These are phyloP conservation scores for Boletus chippewaensis DNA, from an alignment of 1,284 basidiomycete genomes.

Conservation along the genomic window DNA sequence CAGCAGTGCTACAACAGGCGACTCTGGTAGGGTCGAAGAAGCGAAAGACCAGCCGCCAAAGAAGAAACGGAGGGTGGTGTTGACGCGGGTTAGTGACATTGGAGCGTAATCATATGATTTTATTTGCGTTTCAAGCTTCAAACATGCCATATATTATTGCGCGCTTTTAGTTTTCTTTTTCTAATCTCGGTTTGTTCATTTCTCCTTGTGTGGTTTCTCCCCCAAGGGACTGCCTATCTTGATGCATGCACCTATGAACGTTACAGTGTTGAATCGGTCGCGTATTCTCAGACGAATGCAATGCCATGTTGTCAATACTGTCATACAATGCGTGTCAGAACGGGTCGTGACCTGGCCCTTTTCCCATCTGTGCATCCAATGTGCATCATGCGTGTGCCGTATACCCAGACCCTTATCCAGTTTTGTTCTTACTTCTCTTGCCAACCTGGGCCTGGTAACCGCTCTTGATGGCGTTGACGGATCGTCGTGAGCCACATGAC, in stretches of 20 bases:
- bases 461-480: constrained; percentile 95
- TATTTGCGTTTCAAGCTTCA: constrained; percentile 6
- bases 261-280: constrained; percentile 12
- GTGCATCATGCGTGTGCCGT: not conserved
- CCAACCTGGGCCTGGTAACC: constrained; percentile 98
- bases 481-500: constrained; percentile 86
- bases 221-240: constrained; percentile 10
- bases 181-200: constrained; percentile 13
- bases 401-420: constrained; percentile 17
- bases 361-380: constrained; percentile 6
- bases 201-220: not conserved
- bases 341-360: not conserved
- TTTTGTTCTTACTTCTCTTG: constrained; percentile 62
- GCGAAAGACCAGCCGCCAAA: constrained; percentile 54
- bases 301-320: constrained; percentile 14
- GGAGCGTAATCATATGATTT: constrained; percentile 30
- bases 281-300: constrained; percentile 20
- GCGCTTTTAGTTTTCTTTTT: constrained; percentile 15
- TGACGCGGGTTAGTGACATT: constrained; percentile 67
- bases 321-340: constrained; percentile 10
- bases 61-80: constrained; percentile 83
- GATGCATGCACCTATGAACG: constrained; percentile 1
- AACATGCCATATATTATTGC: constrained; percentile 16
- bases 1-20: constrained; percentile 11
- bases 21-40: constrained; percentile 21